Base-by-base conservation (phyloP, 305 asterid species). In the Fraxinus paxiana region DNA sequence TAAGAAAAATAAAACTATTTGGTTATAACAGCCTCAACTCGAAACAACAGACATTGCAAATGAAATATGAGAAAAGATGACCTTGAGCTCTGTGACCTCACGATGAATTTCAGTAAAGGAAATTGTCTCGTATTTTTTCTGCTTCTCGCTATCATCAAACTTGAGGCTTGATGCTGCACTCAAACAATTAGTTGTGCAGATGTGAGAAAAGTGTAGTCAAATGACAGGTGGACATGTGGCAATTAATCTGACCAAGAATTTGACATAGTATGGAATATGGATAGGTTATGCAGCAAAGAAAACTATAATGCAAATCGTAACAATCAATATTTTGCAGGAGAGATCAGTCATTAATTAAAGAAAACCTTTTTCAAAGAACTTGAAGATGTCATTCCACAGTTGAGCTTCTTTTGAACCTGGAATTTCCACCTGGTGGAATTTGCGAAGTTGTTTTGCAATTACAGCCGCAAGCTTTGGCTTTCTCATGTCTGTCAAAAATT, bases 331-430 rank as follows among this genome's bases (percentile, higher is more conserved):
- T 78, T 35, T 20, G 46, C 80, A 73, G 78, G 79, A 83, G 38
- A 76, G 79, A 70, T 56, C 76, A 30, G 74, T 67, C 74, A 67
- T 67, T 67, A 67, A 83, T 69, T 83, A 77, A 38, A 78, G 78
- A 80, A 80, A 67, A 93, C 98, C 99, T 88, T 86, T 85, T 38
- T 77, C 86, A 59, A 83, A 92, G 86, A 95, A 93, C 85, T 95
- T 94, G 82, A 76, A 86, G 81, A 93, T 87, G 85, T 92, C 98
- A 82, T 82, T 91, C 99, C 99, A 94, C 15, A 95, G 89, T 82
- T 91, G 97, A 84, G 98, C 96, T 84, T 92, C 98, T 83, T 80
- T 92, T 54, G 94, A 88, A 82, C 98, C 97, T 59, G 98, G 96
- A 84, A 95, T 89, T 86, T 91, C 91, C 84, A 95, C 98, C 88